Percentiles rank a stretch among this genome's conserved stretches.
Conservation (phyloP, 768 basidiomycete species). For the Amanita pallidorosea region DNA sequence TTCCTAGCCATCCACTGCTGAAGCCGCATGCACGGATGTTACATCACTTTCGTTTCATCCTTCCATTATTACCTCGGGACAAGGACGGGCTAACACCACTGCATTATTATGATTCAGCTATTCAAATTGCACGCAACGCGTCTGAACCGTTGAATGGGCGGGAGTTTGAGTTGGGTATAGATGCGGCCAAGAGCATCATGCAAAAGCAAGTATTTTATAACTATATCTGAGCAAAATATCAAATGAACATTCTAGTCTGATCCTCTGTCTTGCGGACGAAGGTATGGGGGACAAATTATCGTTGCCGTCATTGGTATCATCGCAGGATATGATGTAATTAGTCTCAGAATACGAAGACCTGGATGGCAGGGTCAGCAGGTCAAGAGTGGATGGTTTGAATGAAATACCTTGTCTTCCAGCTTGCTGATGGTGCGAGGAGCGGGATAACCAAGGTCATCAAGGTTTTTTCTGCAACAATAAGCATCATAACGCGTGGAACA, state of each 20-base stretch:
- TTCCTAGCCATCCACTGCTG: slow-evolving; percentile 59
- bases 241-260: neutral
- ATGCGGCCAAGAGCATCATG: slow-evolving; percentile 50
- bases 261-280: slow-evolving; percentile 3
- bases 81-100: slow-evolving; percentile 57
- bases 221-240: neutral
- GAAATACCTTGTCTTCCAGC: slow-evolving; percentile 64
- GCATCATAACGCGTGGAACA: neutral
- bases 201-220: slow-evolving; percentile 33
- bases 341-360: slow-evolving; percentile 31
- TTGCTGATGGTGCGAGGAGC: slow-evolving; percentile 88
- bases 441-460: slow-evolving; percentile 81
- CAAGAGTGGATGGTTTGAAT: slow-evolving; percentile 5
- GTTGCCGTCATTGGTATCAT: neutral
- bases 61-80: slow-evolving; percentile 48
- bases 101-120: slow-evolving; percentile 69
- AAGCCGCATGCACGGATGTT: slow-evolving; percentile 71
- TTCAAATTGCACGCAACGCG: slow-evolving; percentile 61
- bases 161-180: slow-evolving; percentile 56
- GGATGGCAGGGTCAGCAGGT: slow-evolving; percentile 3
- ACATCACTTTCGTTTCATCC: slow-evolving; percentile 70
- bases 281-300: neutral
- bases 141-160: slow-evolving; percentile 49
- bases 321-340: neutral
- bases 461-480: slow-evolving; percentile 56